phyloP scores from a whole-genome alignment of 768 basidiomycete species.

The Trichaptum fuscoviolaceum region DNA sequence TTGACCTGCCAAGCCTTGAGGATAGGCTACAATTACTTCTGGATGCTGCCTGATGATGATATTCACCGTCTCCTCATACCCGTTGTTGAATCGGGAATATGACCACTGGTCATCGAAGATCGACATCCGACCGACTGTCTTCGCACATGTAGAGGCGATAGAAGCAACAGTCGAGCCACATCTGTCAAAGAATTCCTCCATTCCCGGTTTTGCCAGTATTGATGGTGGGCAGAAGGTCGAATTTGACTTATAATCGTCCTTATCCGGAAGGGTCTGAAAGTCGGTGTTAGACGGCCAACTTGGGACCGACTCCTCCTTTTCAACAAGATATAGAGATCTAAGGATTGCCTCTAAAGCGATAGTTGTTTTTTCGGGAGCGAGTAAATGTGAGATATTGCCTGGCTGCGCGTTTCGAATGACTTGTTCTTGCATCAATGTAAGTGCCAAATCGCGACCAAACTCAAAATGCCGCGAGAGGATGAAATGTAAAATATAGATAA shows the following conservation, averaged over 20 bases:
- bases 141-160: constrained; percentile 56
- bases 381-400: constrained; percentile 32
- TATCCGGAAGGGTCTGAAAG: constrained; percentile 45
- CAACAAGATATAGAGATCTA: constrained; percentile 63
- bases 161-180: constrained; percentile 50
- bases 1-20: constrained; percentile 50
- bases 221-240: constrained; percentile 55
- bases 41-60: constrained; percentile 63
- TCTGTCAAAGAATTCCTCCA: constrained; percentile 69
- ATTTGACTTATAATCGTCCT: constrained; percentile 67
- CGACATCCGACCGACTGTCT: constrained; percentile 67
- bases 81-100: constrained; percentile 47
- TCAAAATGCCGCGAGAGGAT: constrained; percentile 80
- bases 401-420: constrained; percentile 38
- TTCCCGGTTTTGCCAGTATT: constrained; percentile 54
- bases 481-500: constrained; percentile 77
- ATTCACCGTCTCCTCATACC: constrained; percentile 68
- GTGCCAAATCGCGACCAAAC: constrained; percentile 73
- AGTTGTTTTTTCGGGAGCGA: constrained; percentile 68
- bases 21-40: constrained; percentile 63
- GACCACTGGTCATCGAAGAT: constrained; percentile 85
- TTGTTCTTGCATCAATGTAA: constrained; percentile 76
- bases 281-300: constrained; percentile 76
- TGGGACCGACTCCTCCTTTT: constrained; percentile 65
- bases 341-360: constrained; percentile 76